Evolutionary conservation across 2,329 filamentous ascomycete genomes (phyloP).

Genomic region (Teratosphaeria zuluensis): DNA sequence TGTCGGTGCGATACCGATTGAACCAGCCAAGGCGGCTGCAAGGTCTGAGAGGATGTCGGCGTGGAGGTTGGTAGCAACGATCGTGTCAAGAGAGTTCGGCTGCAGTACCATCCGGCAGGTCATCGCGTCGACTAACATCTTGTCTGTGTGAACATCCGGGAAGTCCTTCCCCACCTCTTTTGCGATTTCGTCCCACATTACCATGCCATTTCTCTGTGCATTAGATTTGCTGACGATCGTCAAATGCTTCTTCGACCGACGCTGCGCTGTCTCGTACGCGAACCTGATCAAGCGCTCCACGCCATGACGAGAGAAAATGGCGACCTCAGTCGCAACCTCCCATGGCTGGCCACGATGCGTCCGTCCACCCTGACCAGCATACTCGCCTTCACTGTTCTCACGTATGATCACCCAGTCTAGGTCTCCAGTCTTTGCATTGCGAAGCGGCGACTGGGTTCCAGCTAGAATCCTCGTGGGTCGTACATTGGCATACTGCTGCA

Average conservation of each 20-base stretch:
- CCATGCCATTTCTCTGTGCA: slow-evolving; percentile 41
- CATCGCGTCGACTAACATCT: slow-evolving; percentile 43
- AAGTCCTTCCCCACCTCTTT: slow-evolving; percentile 38
- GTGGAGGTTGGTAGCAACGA: slow-evolving; percentile 38
- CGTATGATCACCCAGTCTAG: slow-evolving; percentile 59
- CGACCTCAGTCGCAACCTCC: slow-evolving; percentile 54
- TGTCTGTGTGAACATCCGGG: slow-evolving; percentile 35
- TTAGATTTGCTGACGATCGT: slow-evolving; percentile 44
- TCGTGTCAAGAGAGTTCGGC: slow-evolving; percentile 37
- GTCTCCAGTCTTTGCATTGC: slow-evolving; percentile 45
- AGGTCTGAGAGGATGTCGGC: slow-evolving; percentile 51
- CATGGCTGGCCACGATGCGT: slow-evolving; percentile 50
- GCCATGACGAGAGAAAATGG: slow-evolving; percentile 53
- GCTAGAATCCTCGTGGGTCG: slow-evolving; percentile 52
- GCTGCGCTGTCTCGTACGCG: slow-evolving; percentile 50
- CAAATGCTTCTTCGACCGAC: slow-evolving; percentile 35
- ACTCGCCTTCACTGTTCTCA: slow-evolving; percentile 59
- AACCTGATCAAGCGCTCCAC: slow-evolving; percentile 53
- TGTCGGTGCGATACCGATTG: slow-evolving; percentile 63
- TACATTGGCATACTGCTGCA: slow-evolving; percentile 50
- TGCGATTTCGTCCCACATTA: slow-evolving; percentile 40
- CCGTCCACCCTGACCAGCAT: slow-evolving; percentile 54
- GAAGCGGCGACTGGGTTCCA: slow-evolving; percentile 49
- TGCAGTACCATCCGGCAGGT: slow-evolving; percentile 40
- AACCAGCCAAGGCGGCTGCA: slow-evolving; percentile 59